A percentile compares a stretch with the other conserved stretches of the same genome.
Conservation (phyloP, 176 grass and related monocot genomes). For the Chloris gayana region DNA sequence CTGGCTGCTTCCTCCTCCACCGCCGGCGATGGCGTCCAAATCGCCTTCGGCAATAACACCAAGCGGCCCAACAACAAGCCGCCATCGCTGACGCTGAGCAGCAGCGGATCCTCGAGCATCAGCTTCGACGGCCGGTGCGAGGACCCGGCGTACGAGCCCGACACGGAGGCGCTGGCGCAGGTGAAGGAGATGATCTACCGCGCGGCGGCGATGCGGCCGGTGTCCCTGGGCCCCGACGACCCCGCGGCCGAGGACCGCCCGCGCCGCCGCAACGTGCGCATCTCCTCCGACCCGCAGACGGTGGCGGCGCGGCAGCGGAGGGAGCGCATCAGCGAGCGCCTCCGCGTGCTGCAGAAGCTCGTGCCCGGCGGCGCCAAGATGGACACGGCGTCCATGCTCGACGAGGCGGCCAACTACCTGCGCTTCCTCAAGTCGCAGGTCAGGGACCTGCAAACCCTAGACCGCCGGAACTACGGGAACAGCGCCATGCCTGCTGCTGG, state of each 20-base stretch:
- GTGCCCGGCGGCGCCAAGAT: slow-evolving; percentile 82
- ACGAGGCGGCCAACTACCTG: slow-evolving; percentile 87
- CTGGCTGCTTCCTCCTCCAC: slow-evolving; percentile 39
- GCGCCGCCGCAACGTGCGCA: slow-evolving; percentile 74
- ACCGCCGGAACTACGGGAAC: slow-evolving; percentile 34
- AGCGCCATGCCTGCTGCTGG: background rate
- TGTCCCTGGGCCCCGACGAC: slow-evolving; percentile 46
- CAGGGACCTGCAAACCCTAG: slow-evolving; percentile 76
- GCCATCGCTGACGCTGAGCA: slow-evolving; percentile 31
- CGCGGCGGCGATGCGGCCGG: slow-evolving; percentile 66
- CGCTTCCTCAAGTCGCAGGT: slow-evolving; percentile 80
- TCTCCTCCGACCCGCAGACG: slow-evolving; percentile 83
- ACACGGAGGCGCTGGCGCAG: slow-evolving; percentile 82
- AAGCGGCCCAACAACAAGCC: slow-evolving; percentile 25
- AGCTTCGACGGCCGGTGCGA: slow-evolving; percentile 52
- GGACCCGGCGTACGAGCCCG: slow-evolving; percentile 52
- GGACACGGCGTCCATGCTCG: slow-evolving; percentile 93
- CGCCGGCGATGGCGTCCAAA: slow-evolving; percentile 47
- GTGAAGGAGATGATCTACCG: slow-evolving; percentile 92
- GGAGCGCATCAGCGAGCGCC: slow-evolving; percentile 77
- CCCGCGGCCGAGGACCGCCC: slow-evolving; percentile 43
- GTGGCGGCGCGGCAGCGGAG: slow-evolving; percentile 72
- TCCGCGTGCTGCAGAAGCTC: slow-evolving; percentile 78
- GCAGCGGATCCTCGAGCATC: slow-evolving; percentile 53
- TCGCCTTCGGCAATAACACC: slow-evolving; percentile 53